These are phyloP conservation scores for Angophora floribunda DNA, from an alignment of 345 rosid species.

Conservation along the genomic window DNA sequence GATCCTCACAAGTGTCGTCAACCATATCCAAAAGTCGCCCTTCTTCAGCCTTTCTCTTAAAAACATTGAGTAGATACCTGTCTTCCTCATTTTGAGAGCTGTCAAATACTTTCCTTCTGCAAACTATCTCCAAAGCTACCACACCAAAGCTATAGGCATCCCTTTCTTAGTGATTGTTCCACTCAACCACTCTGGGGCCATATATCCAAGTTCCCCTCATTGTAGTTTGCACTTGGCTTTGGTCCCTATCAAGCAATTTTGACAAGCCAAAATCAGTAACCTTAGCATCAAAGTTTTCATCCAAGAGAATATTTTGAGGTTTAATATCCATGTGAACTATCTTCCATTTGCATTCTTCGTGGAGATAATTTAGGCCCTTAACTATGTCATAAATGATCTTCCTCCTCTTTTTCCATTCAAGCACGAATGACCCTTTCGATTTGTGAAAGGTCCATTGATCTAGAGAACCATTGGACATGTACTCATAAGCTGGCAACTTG, in stretches of 20 bases:
- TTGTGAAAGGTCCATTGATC: constrained; percentile 8
- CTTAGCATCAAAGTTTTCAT: constrained; percentile 5
- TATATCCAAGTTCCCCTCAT: constrained; percentile 9
- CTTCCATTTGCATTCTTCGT: constrained; percentile 13
- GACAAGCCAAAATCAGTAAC: constrained; percentile 11
- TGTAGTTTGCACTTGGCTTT: constrained; percentile 2
- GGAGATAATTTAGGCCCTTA: constrained; percentile 16
- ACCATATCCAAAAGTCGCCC: constrained; percentile 2
- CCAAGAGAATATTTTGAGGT: constrained; percentile 6
- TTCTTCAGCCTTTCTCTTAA: constrained; percentile 7
- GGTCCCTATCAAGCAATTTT: neutral
- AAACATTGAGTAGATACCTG: neutral
- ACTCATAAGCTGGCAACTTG: constrained; percentile 10
- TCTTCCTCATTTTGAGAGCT: constrained; percentile 3
- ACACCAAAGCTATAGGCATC: constrained; percentile 24
- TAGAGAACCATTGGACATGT: constrained; percentile 12
- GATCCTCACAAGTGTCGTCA: constrained; percentile 4
- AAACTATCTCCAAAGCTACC: constrained; percentile 11
- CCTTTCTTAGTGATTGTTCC: constrained; percentile 10
- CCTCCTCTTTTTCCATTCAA: constrained; percentile 11
- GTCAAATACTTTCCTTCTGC: constrained; percentile 6
- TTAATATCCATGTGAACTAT: constrained; percentile 11
- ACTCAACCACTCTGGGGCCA: constrained; percentile 4
- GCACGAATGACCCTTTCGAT: neutral
- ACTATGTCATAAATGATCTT: constrained; percentile 13